A percentile compares a stretch with the other conserved stretches of the same genome.
phyloP scores from a whole-genome alignment of 139 green algal species.

The Chlorella sp. region DNA sequence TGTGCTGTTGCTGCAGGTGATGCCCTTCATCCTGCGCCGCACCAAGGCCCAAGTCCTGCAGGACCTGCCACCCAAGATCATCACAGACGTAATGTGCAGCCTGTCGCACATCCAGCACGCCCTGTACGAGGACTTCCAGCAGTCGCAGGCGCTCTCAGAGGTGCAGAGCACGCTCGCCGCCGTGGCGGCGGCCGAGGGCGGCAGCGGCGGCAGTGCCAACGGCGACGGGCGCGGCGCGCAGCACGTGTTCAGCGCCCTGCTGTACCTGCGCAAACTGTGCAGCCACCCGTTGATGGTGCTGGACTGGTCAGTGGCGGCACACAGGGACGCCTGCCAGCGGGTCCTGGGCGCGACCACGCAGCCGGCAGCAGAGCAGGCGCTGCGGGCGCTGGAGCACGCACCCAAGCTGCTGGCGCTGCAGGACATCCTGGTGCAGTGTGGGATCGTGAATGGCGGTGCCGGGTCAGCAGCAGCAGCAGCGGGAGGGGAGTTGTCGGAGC shows the following conservation, averaged over 20 bases:
- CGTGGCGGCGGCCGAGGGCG: neutral
- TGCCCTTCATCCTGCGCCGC: constrained; percentile 91
- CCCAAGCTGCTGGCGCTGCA: constrained; percentile 89
- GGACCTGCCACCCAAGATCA: constrained; percentile 89
- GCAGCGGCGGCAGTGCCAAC: neutral
- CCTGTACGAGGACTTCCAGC: constrained; percentile 81
- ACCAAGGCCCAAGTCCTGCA: constrained; percentile 71
- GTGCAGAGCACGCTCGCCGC: neutral
- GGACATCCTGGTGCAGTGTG: constrained; percentile 82
- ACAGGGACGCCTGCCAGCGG: constrained; percentile 25
- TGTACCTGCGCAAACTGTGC: constrained; percentile 93
- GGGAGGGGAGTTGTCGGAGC: constrained; percentile 14
- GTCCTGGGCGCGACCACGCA: neutral
- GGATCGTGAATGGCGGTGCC: constrained; percentile 55
- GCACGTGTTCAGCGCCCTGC: constrained; percentile 37
- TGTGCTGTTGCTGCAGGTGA: constrained; percentile 91
- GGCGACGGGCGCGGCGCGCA: neutral
- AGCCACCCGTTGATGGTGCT: constrained; percentile 88
- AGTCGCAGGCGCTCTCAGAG: constrained; percentile 11
- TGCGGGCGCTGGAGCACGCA: constrained; percentile 57
- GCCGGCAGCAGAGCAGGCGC: neutral
- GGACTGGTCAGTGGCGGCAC: constrained; percentile 35
- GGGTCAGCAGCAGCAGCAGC: neutral
- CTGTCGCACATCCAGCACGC: constrained; percentile 68
- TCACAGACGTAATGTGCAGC: constrained; percentile 81